phyloP scores from a whole-genome alignment of 1,284 basidiomycete species.

The Singerocomus inundabilis region DNA sequence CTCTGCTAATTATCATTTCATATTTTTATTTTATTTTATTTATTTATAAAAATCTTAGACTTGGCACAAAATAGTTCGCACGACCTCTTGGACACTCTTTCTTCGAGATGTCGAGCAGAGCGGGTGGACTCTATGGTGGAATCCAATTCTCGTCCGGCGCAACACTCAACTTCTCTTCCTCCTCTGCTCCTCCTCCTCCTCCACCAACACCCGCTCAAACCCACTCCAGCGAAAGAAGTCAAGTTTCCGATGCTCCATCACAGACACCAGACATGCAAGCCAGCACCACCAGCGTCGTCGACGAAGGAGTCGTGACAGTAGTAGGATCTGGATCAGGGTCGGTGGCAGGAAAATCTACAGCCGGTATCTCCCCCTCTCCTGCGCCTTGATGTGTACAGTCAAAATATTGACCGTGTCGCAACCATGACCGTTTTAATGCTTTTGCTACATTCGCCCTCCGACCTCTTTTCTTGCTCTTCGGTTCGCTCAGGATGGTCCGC shows the following conservation, averaged over 20 bases:
- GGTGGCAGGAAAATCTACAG: conserved; percentile 65
- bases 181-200: conserved; percentile 17
- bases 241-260: conserved; percentile 12
- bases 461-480: conserved; percentile 4
- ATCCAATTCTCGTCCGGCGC: conserved; percentile 72
- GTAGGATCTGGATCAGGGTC: conserved; percentile 34
- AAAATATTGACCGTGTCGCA: conserved; percentile 39
- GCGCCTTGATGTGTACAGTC: conserved; percentile 37
- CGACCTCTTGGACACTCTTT: conserved; percentile 17
- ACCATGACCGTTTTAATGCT: conserved; percentile 33
- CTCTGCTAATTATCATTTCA: background rate
- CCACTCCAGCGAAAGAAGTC: conserved; percentile 13
- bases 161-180: conserved; percentile 39
- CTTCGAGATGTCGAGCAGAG: conserved; percentile 64
- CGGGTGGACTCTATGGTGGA: conserved; percentile 77
- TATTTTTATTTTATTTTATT: conserved; percentile 1
- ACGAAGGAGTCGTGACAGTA: conserved; percentile 22
- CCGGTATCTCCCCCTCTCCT: conserved; percentile 65
- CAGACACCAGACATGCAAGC: conserved; percentile 18
- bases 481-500: conserved; percentile 73
- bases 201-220: conserved; percentile 9
- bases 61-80: conserved; percentile 14
- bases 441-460: background rate
- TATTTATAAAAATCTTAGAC: background rate
- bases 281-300: conserved; percentile 18